Conservation (phyloP, 2,329 filamentous ascomycete genomes). For the Fusarium nanum region DNA sequence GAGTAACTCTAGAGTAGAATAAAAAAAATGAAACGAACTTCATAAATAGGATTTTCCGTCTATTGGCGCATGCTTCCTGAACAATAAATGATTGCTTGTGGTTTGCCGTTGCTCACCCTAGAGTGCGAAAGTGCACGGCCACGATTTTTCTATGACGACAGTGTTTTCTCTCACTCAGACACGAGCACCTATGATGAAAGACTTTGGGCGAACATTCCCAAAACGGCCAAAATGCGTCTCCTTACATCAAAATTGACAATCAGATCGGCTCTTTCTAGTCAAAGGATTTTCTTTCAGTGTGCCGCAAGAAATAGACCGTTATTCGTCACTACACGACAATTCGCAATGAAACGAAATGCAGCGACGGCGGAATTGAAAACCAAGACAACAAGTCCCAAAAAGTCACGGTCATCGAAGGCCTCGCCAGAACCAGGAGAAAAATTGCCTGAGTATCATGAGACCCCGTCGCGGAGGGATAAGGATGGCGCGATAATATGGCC, state of each 20-base stretch:
- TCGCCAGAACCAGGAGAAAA: background rate
- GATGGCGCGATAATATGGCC: slow-evolving; percentile 69
- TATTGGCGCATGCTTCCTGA: too few relatives aligned
- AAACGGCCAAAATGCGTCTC: slow-evolving; percentile 1
- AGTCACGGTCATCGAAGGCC: background rate
- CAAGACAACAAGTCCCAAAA: slow-evolving; percentile 5
- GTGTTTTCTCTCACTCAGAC: background rate
- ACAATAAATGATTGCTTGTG: background rate
- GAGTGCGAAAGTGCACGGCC: background rate
- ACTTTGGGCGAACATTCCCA: background rate
- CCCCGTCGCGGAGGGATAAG: slow-evolving; percentile 47
- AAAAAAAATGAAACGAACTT: too few relatives aligned
- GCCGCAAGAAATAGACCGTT: background rate
- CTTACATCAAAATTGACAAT: background rate
- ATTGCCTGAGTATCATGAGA: slow-evolving; percentile 30
- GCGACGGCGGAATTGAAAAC: background rate
- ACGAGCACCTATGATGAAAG: background rate
- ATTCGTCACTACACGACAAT: background rate
- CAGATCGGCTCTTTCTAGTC: rapidly evolving
- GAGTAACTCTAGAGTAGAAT: too few relatives aligned
- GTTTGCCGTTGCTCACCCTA: background rate
- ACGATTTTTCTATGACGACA: slow-evolving; percentile 27
- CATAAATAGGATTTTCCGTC: too few relatives aligned
- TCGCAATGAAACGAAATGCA: slow-evolving; percentile 22
- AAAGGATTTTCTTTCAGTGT: rapidly evolving